Conservation (phyloP, 331 rosid genomes). For the Acacia concinna region DNA sequence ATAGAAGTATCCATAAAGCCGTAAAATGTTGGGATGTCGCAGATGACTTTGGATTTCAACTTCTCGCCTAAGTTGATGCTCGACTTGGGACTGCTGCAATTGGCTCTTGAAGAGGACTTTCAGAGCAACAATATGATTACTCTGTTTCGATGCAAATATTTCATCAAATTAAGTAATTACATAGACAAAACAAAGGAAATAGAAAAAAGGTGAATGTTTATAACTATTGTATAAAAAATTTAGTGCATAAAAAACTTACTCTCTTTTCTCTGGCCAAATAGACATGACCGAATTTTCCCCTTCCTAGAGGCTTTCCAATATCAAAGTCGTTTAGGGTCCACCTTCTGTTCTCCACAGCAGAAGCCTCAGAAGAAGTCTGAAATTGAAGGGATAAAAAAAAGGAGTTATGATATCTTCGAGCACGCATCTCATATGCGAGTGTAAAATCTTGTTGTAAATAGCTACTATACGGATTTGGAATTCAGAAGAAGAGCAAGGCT, state of each 20-base stretch:
- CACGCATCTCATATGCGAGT: not conserved
- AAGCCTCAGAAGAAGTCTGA: slow-evolving; percentile 62
- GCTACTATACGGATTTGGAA: too few species aligned
- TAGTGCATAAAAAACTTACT: slow-evolving; percentile 29
- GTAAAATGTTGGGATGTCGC: slow-evolving; percentile 87
- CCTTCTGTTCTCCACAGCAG: slow-evolving; percentile 68
- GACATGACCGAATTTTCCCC: slow-evolving; percentile 98
- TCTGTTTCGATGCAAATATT: slow-evolving; percentile 52
- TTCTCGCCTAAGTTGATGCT: slow-evolving; percentile 96
- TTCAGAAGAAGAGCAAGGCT: not conserved
- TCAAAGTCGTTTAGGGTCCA: slow-evolving; percentile 95
- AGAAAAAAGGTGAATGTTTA: not conserved
- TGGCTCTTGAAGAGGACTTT: slow-evolving; percentile 97
- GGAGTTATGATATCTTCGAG: slow-evolving; percentile 3
- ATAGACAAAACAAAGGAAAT: slow-evolving; percentile 4
- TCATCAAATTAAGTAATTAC: slow-evolving; percentile 20
- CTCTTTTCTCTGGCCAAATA: slow-evolving; percentile 84
- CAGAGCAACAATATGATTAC: slow-evolving; percentile 90
- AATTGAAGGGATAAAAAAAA: slow-evolving; percentile 14
- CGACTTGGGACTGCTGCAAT: slow-evolving; percentile 97
- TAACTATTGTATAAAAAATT: not conserved
- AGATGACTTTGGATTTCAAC: slow-evolving; percentile 99
- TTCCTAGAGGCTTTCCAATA: slow-evolving; percentile 94
- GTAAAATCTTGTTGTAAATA: not conserved
- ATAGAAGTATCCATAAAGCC: slow-evolving; percentile 93